Evolutionary conservation across 1,284 basidiomycete species (phyloP), one percentile per base, ranked within the genome.

Genomic region (Austroboletus novae-zelandiae): DNA sequence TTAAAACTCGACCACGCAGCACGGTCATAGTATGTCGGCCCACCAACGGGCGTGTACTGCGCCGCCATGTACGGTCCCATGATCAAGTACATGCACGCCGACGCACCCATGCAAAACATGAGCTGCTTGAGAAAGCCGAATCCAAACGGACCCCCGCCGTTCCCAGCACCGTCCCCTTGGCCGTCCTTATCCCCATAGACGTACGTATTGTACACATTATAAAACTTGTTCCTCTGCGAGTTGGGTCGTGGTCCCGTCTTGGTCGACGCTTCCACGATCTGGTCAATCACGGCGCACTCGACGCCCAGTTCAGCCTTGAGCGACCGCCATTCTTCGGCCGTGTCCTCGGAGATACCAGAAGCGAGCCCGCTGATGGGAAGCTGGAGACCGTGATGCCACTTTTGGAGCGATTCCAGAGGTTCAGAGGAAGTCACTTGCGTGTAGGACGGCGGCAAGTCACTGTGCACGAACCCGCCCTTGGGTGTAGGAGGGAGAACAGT

Each of bases 161-260:
- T 44, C 23, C 48, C 48, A n/a, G 45, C 43, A 20, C 48, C 48
- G 34, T 15, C 50, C 29, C 48, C 57, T 23, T 48, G 43, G 3
- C 51, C 49, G 50, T 65, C 54, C 42, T 60, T 68, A 50, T 52
- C 66, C 37, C 80, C 81, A 59, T 86, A 87, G 37, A 89, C 79
- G 57, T 89, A 89, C 13, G 86, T 89, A 68, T 89, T 89, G 68
- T 90, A 89, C 64, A 91, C 86, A 67, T 89, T 90, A 72, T 86
- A 89, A 66, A 91, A 89, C 40, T 81, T 74, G 51, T 72, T 75
- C 40, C 73, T 30, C 62, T 63, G 54, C 50, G 73, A 53, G 48
- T 67, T 51, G 34, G 66, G 66, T 48, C 65, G 52, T 5, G 62
- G 60, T n/a, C 71, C 67, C 5, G 67, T 71, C 56, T 71, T 74